Base-by-base conservation (phyloP, 345 rosid species). In the Physaria fendleri region DNA sequence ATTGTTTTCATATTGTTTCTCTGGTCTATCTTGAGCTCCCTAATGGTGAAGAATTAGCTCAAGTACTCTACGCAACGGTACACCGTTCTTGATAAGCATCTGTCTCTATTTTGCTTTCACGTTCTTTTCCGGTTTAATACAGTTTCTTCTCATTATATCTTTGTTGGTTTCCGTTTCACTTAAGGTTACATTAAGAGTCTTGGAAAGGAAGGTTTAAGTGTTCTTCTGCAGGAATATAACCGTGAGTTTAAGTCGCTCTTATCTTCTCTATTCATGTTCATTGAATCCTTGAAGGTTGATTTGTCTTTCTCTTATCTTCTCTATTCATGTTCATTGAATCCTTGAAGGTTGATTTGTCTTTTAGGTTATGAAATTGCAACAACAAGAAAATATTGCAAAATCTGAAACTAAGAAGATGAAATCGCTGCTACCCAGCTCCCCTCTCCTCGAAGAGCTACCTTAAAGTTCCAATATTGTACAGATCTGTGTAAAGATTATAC, bases 11-110 rank as follows among this genome's bases (percentile, higher is more conserved):
- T 47, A 17, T 50, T 57, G 53, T 62, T 10, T 28, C 57, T 47
- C 76, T 89, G 99, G 95, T 90, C 62, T 94, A 90, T 67, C 75
- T 94, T 64, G 99, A 94, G 83, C 69, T 76, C 37, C 85, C 96
- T 5, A 66, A 74, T 62, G 87, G 95, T 62, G 95, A 90, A 79
- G 76, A 78, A 29, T 56, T 85, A 59, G 99, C 97, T 6, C 85
- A 83, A 75, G 85, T 90, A 35, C 95, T 94, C 76, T 85, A 90
- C 58, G 76, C 85, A 17, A 82, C 82, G 99, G 97, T 69, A 62
- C 48, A 35, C 27, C 46, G 9, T 15, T 40, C 29, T 40, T 64
- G 49, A 69, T 51, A 27, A 61, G 47, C 17, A 32, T 17, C 15
- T 52, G 57, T 25, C 40, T 46, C 27, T 42, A n/a, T 25, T 61